Conservation (phyloP, 805 yeast genomes). For the Nakazawaea sp. region DNA sequence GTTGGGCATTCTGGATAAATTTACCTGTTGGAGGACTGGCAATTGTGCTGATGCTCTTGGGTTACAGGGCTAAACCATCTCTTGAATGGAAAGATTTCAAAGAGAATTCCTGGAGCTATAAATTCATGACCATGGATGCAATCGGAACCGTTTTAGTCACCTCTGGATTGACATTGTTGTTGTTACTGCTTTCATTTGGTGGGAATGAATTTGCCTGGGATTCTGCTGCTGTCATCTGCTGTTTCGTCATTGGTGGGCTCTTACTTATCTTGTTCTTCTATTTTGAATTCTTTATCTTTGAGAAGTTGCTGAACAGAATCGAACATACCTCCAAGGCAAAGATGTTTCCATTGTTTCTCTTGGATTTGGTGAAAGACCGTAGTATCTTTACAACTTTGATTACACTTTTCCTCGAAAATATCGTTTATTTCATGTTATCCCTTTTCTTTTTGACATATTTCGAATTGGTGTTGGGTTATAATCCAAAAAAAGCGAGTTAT, state of each 20-base stretch:
- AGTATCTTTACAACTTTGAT: constrained; percentile 34
- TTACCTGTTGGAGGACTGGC: constrained; percentile 60
- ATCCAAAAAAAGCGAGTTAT: too few species aligned
- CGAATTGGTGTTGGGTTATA: too few species aligned
- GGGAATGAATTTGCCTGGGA: constrained; percentile 46
- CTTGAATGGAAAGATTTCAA: not conserved
- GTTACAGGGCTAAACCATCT: constrained; percentile 33
- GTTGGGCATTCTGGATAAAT: constrained; percentile 72
- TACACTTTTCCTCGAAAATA: constrained; percentile 31
- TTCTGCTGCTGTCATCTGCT: constrained; percentile 41
- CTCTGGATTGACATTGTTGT: constrained; percentile 34
- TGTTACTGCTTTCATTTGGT: constrained; percentile 50
- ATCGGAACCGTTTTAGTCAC: constrained; percentile 38
- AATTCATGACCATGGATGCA: constrained; percentile 33
- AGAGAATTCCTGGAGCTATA: not conserved
- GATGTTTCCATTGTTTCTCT: constrained; percentile 70
- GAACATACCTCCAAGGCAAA: not conserved
- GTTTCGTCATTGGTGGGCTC: constrained; percentile 39
- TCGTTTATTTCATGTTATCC: constrained; percentile 18
- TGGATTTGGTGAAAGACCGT: constrained; percentile 64
- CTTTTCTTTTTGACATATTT: too few species aligned
- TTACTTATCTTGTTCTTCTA: constrained; percentile 25
- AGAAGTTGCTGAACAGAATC: not conserved
- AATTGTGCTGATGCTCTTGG: constrained; percentile 27
- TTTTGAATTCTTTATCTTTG: not conserved